phyloP scores from a whole-genome alignment of 2,329 filamentous ascomycete genomes.

The Shiraia bambusicola region DNA sequence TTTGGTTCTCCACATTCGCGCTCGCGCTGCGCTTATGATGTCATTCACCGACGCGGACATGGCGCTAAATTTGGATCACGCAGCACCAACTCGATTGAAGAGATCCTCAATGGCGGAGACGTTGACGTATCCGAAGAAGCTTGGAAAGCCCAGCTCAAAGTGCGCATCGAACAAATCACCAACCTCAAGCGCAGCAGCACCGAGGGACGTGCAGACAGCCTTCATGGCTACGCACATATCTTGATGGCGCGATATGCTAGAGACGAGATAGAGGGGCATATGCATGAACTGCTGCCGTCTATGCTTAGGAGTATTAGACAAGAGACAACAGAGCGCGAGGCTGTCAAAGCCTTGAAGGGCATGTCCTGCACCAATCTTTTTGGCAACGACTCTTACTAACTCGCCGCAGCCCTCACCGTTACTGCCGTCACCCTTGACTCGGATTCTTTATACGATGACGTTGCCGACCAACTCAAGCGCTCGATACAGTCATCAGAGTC shows the following conservation, averaged over 20 bases:
- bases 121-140: conserved; percentile 51
- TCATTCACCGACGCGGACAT: conserved; percentile 24
- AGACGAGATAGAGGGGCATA: conserved; percentile 60
- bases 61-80: conserved; percentile 22
- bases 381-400: conserved; percentile 15
- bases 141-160: conserved; percentile 64
- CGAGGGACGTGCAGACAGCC: conserved; percentile 66
- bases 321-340: conserved; percentile 69
- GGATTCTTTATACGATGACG: conserved; percentile 65
- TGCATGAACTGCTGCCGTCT: conserved; percentile 63
- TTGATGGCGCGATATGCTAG: conserved; percentile 69
- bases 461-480: conserved; percentile 60
- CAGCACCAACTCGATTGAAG: conserved; percentile 68
- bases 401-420: conserved; percentile 60
- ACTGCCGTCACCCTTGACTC: conserved; percentile 68
- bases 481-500: conserved; percentile 68
- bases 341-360: conserved; percentile 67
- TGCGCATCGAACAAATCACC: conserved; percentile 70
- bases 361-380: conserved; percentile 1
- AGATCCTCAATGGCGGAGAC: conserved; percentile 56
- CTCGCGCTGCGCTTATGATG: conserved; percentile 20
- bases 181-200: conserved; percentile 77
- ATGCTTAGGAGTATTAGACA: conserved; percentile 71
- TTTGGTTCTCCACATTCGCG: conserved; percentile 4
- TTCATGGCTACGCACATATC: conserved; percentile 64